Conservation (phyloP, 1,284 basidiomycete species). For the Coriolopsis trogii region DNA sequence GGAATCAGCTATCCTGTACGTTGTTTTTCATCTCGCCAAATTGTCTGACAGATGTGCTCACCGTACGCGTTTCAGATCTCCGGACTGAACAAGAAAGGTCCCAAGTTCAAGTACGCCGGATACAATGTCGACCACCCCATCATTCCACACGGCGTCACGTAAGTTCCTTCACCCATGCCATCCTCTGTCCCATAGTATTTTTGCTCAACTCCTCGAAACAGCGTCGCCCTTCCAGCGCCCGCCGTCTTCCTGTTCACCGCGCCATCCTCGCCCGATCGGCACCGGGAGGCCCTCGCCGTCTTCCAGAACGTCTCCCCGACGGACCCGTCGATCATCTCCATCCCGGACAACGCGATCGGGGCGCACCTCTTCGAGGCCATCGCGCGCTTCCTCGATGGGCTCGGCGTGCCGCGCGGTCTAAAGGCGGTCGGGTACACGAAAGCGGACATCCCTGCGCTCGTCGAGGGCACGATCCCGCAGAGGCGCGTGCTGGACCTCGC, state of each 20-base stretch:
- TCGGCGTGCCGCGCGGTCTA: slow-evolving; percentile 89
- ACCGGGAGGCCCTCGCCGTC: slow-evolving; percentile 86
- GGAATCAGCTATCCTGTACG: slow-evolving; percentile 83
- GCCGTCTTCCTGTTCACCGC: slow-evolving; percentile 94
- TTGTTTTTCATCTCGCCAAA: slow-evolving; percentile 6
- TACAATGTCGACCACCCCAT: slow-evolving; percentile 85
- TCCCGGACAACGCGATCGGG: slow-evolving; percentile 86
- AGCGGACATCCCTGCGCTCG: slow-evolving; percentile 67
- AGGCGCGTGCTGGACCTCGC: slow-evolving; percentile 86
- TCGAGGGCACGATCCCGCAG: slow-evolving; percentile 89
- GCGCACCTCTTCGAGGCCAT: slow-evolving; percentile 87
- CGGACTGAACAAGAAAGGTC: slow-evolving; percentile 92
- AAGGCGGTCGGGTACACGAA: slow-evolving; percentile 83
- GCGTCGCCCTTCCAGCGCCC: slow-evolving; percentile 89
- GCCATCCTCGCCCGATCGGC: slow-evolving; percentile 87
- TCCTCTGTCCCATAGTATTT: background rate
- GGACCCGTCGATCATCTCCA: slow-evolving; percentile 71
- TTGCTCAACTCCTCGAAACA: slow-evolving; percentile 5
- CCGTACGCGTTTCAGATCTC: slow-evolving; percentile 66
- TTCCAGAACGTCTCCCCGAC: slow-evolving; percentile 71
- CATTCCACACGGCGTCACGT: slow-evolving; percentile 90
- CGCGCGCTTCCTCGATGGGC: slow-evolving; percentile 84
- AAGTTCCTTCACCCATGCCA: slow-evolving; percentile 26
- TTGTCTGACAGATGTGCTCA: background rate
- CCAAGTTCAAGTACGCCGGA: slow-evolving; percentile 87